Percentiles rank a stretch among this genome's conserved stretches.
Conservation (phyloP, 2,329 filamentous ascomycete species). For the Neopestalotiopsis sp. region DNA sequence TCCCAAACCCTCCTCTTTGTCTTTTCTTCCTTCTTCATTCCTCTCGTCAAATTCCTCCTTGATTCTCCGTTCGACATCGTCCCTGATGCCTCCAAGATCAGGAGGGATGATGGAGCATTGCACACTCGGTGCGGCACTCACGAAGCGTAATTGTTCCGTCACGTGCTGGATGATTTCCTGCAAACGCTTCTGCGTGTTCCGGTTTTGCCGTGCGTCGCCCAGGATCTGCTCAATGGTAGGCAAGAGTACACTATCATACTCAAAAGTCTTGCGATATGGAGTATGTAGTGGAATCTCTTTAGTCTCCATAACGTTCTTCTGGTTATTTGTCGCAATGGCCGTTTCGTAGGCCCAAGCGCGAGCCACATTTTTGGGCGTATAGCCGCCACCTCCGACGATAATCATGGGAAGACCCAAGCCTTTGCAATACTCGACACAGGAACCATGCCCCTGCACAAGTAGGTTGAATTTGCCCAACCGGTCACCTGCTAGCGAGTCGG, state of each 20-base stretch:
- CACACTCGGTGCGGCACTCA: slow-evolving; percentile 84
- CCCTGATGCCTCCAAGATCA: slow-evolving; percentile 70
- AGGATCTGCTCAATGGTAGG: slow-evolving; percentile 79
- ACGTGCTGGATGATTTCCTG: slow-evolving; percentile 78
- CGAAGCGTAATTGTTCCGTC: slow-evolving; percentile 84
- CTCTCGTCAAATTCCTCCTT: slow-evolving; percentile 68
- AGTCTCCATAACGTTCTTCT: slow-evolving; percentile 67
- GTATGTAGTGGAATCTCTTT: slow-evolving; percentile 75
- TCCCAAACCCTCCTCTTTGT: slow-evolving; percentile 62
- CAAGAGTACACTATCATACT: slow-evolving; percentile 81
- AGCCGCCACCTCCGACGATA: slow-evolving; percentile 92
- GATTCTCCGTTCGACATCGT: slow-evolving; percentile 71
- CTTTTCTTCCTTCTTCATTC: slow-evolving; percentile 56
- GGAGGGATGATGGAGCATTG: slow-evolving; percentile 83
- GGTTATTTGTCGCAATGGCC: slow-evolving; percentile 80
- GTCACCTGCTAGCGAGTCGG: slow-evolving; percentile 92
- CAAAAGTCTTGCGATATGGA: slow-evolving; percentile 86
- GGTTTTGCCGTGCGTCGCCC: slow-evolving; percentile 74
- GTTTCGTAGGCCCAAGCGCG: slow-evolving; percentile 98
- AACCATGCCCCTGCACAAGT: slow-evolving; percentile 91
- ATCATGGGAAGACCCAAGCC: slow-evolving; percentile 79
- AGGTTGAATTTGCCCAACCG: slow-evolving; percentile 95
- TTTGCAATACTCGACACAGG: slow-evolving; percentile 90
- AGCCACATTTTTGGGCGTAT: slow-evolving; percentile 95
- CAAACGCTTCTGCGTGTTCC: slow-evolving; percentile 78